Evolutionary conservation across 2,329 filamentous ascomycete species (phyloP), one percentile per base, ranked within the genome.

Genomic region (Penicillium hordei): DNA sequence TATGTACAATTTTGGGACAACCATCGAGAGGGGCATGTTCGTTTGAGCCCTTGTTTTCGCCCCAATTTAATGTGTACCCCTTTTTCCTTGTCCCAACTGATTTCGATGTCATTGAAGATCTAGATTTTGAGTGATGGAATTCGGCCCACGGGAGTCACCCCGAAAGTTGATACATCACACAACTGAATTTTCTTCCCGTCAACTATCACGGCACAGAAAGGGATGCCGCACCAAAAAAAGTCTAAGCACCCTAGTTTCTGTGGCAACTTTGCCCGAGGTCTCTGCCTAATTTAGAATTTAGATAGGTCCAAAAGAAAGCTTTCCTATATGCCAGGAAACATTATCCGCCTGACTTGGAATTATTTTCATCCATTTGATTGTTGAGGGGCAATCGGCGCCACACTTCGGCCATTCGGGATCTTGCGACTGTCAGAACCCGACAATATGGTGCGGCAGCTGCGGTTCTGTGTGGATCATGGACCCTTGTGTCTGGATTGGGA

Each of bases 371-470:
- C 17, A 51, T 55, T 39, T 43, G 44, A 21, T 19, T 46, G 42
- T 15, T 19, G 25, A 23, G 34, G 21, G 52, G 13, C 12, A 43
- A 19, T 13, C 43, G n/a, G 50, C 52, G 48, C 45, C 55, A 60
- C 58, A 52, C 38, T 55, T 45, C 44, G 40, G 33, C 33, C 10
- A 34, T 56, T 45, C 17, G 49, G 42, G 42, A 27, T 36, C 48
- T 55, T 52, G 55, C 59, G 52, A 60, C 48, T 62, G 60, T 62
- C 59, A 60, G 53, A 66, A 65, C 67, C 68, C 68, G 67, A 68
- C 68, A 65, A 49, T 60, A 40, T 61, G 68, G 68, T 57, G 55
- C 62, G 55, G 50, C 54, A 65, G 58, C 57, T 66, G 60, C 39
- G 10, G 38, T 57, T 39, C 39, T 59, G 38, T 45, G 62, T 61